phyloP scores from a whole-genome alignment of 345 rosid species.

The Gossypium thurberi region DNA sequence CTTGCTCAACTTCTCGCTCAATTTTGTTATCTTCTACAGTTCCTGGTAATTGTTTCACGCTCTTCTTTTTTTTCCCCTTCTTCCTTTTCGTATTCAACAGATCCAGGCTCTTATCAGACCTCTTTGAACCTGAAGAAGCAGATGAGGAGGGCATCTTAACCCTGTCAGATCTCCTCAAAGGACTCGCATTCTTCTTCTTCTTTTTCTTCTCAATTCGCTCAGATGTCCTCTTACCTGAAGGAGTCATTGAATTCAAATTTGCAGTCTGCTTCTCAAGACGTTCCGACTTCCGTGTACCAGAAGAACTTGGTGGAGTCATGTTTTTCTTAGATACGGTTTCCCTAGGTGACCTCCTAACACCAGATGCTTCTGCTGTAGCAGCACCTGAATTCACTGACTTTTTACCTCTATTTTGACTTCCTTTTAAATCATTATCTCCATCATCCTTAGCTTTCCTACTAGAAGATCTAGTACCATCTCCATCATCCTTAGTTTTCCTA shows the following conservation, averaged over 20 bases:
- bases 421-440: slow-evolving; percentile 27
- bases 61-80: slow-evolving; percentile 30
- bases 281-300: slow-evolving; percentile 45
- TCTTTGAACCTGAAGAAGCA: slow-evolving; percentile 33
- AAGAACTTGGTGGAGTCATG: slow-evolving; percentile 21
- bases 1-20: slow-evolving; percentile 7
- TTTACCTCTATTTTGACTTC: slow-evolving; percentile 31
- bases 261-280: slow-evolving; percentile 34
- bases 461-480: not conserved
- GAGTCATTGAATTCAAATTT: slow-evolving; percentile 24
- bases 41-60: slow-evolving; percentile 29
- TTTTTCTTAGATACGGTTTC: slow-evolving; percentile 30
- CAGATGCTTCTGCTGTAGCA: slow-evolving; percentile 22
- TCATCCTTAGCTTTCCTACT: slow-evolving; percentile 31
- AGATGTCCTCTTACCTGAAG: slow-evolving; percentile 30
- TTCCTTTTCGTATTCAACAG: slow-evolving; percentile 23
- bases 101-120: slow-evolving; percentile 23
- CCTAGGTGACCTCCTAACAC: slow-evolving; percentile 44
- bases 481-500: too few relatives aligned
- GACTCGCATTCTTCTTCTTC: slow-evolving; percentile 25
- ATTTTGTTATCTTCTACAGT: slow-evolving; percentile 24
- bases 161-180: slow-evolving; percentile 54
- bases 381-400: slow-evolving; percentile 20
- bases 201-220: slow-evolving; percentile 36
- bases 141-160: slow-evolving; percentile 37